Base-by-base conservation (phyloP, 2,329 filamentous ascomycete genomes). In the Coccinonectria pachysandricola region DNA sequence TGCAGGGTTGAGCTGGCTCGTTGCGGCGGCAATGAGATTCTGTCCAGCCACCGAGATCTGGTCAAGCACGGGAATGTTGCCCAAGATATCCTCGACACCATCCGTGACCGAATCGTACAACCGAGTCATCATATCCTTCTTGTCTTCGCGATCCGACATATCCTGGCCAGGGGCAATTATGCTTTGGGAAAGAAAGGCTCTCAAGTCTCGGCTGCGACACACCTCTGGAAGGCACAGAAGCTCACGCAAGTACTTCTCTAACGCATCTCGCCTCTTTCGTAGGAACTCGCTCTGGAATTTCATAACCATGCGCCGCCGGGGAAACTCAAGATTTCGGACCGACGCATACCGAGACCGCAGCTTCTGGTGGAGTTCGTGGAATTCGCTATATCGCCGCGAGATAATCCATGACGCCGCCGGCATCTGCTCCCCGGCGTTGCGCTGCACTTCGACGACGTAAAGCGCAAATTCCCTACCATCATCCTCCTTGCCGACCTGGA, bases 71-170 rank as follows among this genome's bases (percentile, higher is more conserved):
- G 91, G 85, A 21, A 96, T 88, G 49, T 94, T 96, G 30, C 91
- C 91, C 4, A 98, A 64, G 28, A 98, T 92, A 43, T 98, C 91
- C 50, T 98, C 91, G 79, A 98, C 92, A 17, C 92, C 91, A 49
- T 98, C 91, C 1, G 88, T 83, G 12, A 98, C 88, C 1, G 88
- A 96, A 51, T 92, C 92, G 58, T 96, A 98, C 24, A 98, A 75
- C 4, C 91, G 77, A 1, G 84, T 86, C 37, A 98, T 91, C 52
- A 98, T 87, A 50, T 96, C 83, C 50, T 71, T 79, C 54, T 81
- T 82, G 43, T 73, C 73, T 28, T 79, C 73, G 6, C 62, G 65
- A 26, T 68, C 68, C 24, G 72, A 55, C 14, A 66, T 40, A 28
- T 71, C 60, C 29, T 75, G 68, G 11, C 71, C 68, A 28, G 71